Evolutionary conservation across 2,329 filamentous ascomycete species (phyloP).

Genomic region (Alternaria sp.): DNA sequence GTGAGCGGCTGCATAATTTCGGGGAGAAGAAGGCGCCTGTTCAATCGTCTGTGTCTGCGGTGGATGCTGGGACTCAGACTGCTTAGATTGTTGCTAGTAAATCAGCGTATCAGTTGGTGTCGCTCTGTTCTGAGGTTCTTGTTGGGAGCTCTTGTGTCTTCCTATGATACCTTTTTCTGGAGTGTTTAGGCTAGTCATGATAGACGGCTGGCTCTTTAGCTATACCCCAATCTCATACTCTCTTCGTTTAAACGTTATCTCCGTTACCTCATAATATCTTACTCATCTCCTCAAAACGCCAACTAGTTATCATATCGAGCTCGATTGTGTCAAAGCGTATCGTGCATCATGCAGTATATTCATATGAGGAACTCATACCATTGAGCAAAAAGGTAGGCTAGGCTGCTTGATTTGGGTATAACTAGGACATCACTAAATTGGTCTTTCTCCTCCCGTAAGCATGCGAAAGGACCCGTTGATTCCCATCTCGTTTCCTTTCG

Average conservation of each 20-base stretch:
- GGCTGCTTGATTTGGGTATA: background rate
- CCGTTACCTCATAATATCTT: background rate
- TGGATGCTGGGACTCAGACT: background rate
- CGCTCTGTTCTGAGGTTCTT: background rate
- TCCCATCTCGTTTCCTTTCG: background rate
- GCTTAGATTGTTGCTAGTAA: background rate
- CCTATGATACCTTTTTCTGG: background rate
- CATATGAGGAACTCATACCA: background rate
- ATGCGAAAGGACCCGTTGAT: background rate
- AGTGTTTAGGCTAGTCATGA: background rate
- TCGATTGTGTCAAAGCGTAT: background rate
- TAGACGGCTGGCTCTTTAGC: background rate
- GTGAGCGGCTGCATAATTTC: constrained; percentile 94
- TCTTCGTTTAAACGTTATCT: background rate
- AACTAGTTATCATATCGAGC: background rate
- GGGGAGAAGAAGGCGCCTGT: constrained; percentile 61
- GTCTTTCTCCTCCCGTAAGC: background rate
- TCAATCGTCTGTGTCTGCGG: constrained; percentile 4
- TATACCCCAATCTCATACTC: background rate
- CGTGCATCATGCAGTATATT: background rate
- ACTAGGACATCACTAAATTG: background rate
- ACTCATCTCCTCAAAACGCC: background rate
- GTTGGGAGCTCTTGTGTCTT: background rate
- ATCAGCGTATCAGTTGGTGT: background rate
- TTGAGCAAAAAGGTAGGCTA: background rate